Conservation (phyloP, 1,284 basidiomycete species). For the Mycena citricolor region DNA sequence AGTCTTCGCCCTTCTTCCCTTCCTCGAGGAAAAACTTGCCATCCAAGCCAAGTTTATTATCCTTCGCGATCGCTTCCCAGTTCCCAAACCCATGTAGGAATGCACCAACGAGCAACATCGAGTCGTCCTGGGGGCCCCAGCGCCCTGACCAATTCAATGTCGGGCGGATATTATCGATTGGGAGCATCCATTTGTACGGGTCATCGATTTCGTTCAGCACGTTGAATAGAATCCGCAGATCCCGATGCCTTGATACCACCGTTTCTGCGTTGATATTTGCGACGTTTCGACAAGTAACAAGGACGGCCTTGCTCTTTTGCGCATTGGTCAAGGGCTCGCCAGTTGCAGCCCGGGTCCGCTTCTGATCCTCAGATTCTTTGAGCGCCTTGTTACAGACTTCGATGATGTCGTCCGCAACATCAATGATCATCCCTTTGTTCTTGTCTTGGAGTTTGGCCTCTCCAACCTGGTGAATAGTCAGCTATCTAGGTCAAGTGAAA, state of each 20-base stretch:
- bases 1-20: constrained; percentile 85
- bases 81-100: constrained; percentile 94
- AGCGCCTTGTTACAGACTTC: constrained; percentile 84
- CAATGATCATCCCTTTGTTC: constrained; percentile 90
- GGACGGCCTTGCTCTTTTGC: constrained; percentile 93
- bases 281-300: constrained; percentile 88
- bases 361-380: constrained; percentile 79
- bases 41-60: constrained; percentile 78
- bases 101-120: constrained; percentile 92
- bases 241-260: constrained; percentile 85
- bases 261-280: constrained; percentile 98
- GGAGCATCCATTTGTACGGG: constrained; percentile 81
- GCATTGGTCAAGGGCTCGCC: constrained; percentile 86
- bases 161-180: constrained; percentile 89
- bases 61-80: constrained; percentile 95
- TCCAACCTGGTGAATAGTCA: constrained; percentile 77
- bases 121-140: constrained; percentile 93
- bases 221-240: constrained; percentile 87
- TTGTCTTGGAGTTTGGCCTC: constrained; percentile 96
- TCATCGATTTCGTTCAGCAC: constrained; percentile 77
- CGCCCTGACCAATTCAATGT: constrained; percentile 96
- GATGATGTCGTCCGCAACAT: constrained; percentile 92
- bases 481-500: constrained; percentile 19
- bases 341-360: constrained; percentile 71
- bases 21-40: constrained; percentile 99